phyloP scores from a whole-genome alignment of 352 stramenopile species.

The Phytophthora syringae region DNA sequence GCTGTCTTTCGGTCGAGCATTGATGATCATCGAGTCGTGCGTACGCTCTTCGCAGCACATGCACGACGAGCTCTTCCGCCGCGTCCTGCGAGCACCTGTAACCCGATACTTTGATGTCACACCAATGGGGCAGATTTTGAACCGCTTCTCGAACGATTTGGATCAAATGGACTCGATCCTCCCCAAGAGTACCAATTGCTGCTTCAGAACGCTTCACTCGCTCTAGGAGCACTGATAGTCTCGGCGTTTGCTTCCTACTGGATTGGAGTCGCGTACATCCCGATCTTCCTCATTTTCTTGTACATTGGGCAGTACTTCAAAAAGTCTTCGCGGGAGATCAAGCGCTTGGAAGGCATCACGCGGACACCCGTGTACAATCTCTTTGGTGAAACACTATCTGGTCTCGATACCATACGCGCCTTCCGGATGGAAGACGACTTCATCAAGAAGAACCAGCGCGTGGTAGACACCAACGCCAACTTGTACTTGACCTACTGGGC shows the following conservation, averaged over 20 bases:
- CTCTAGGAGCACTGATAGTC: constrained; percentile 43
- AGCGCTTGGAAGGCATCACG: constrained; percentile 91
- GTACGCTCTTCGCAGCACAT: constrained; percentile 36
- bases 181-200: constrained; percentile 49
- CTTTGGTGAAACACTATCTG: constrained; percentile 91
- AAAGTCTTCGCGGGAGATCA: constrained; percentile 81
- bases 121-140: constrained; percentile 59
- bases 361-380: constrained; percentile 92
- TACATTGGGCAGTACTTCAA: constrained; percentile 87
- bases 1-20: constrained; percentile 20
- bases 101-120: constrained; percentile 64
- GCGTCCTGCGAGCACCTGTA: constrained; percentile 49
- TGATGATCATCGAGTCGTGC: constrained; percentile 40
- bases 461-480: constrained; percentile 51
- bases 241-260: constrained; percentile 47
- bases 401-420: constrained; percentile 90
- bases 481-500: constrained; percentile 60
- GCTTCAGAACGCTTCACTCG: constrained; percentile 33
- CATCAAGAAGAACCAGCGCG: constrained; percentile 41
- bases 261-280: constrained; percentile 62
- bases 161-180: constrained; percentile 53
- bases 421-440: constrained; percentile 54
- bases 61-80: constrained; percentile 46
- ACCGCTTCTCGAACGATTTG: constrained; percentile 59
- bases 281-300: constrained; percentile 60